These are phyloP conservation scores for Macrotyloma uniflorum DNA, from an alignment of 306 rosid genomes.

Conservation along the genomic window DNA sequence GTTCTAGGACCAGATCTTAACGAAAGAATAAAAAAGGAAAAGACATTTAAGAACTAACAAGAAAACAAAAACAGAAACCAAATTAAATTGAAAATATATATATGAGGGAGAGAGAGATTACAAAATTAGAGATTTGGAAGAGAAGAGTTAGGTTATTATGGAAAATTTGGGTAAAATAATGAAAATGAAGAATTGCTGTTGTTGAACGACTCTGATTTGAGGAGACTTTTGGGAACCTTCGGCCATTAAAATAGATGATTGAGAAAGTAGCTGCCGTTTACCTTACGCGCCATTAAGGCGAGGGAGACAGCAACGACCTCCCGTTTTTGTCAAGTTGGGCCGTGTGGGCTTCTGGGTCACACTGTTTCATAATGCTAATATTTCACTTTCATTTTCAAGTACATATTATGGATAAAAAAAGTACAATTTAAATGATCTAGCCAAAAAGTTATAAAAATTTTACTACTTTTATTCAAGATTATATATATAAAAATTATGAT, in stretches of 20 bases:
- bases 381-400: neutral
- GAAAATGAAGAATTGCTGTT: neutral
- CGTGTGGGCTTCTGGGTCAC: neutral
- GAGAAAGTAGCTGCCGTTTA: conserved; percentile 27
- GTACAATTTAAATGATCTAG: neutral
- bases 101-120: neutral
- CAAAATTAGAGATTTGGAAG: neutral
- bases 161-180: neutral
- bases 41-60: conserved; percentile 18
- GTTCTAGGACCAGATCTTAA: conserved; percentile 35
- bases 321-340: conserved; percentile 8
- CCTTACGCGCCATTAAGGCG: conserved; percentile 31
- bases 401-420: neutral
- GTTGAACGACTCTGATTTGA: conserved; percentile 26
- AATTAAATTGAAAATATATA: neutral
- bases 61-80: neutral
- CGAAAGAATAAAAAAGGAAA: neutral
- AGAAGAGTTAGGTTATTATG: neutral
- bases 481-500: too few species aligned
- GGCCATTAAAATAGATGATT: conserved; percentile 18
- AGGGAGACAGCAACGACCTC: conserved; percentile 3
- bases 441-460: too few species aligned
- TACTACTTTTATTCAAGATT: too few species aligned
- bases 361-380: neutral
- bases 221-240: neutral